These are phyloP conservation scores for Scheffersomyces titani DNA, from an alignment of 1,139 yeast genomes.

Conservation along the genomic window DNA sequence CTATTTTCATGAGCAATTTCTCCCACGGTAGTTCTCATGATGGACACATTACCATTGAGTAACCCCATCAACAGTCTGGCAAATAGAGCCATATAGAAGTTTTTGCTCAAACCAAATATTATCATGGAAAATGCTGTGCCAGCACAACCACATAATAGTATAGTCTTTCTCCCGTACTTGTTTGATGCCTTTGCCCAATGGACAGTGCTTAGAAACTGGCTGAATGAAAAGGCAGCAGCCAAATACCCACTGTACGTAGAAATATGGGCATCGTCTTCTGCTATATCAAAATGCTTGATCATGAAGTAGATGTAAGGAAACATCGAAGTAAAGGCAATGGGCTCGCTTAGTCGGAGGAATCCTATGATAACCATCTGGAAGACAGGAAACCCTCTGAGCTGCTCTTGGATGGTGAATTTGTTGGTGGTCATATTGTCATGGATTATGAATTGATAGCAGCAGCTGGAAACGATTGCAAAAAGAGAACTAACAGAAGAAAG, in stretches of 20 bases:
- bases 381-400: slow-evolving; percentile 33
- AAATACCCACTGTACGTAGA: slow-evolving; percentile 39
- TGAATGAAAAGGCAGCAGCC: slow-evolving; percentile 39
- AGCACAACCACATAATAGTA: slow-evolving; percentile 31
- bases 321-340: slow-evolving; percentile 39
- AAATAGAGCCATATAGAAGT: slow-evolving; percentile 33
- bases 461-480: not conserved
- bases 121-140: slow-evolving; percentile 34
- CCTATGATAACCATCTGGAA: slow-evolving; percentile 36
- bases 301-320: slow-evolving; percentile 42
- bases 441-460: not conserved
- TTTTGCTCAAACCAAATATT: slow-evolving; percentile 35
- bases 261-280: slow-evolving; percentile 35
- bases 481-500: not conserved
- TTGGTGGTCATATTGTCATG: not conserved
- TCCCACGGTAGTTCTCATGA: slow-evolving; percentile 39
- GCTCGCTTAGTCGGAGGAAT: slow-evolving; percentile 36
- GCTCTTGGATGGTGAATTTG: slow-evolving; percentile 5
- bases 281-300: slow-evolving; percentile 39
- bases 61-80: slow-evolving; percentile 36
- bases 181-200: slow-evolving; percentile 39
- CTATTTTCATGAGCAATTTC: slow-evolving; percentile 37
- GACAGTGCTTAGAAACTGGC: slow-evolving; percentile 37
- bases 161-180: slow-evolving; percentile 33
- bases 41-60: slow-evolving; percentile 39